Evolutionary conservation across 2,329 filamentous ascomycete genomes (phyloP), one percentile per base, ranked within the genome.

Genomic region (Epichloe uncinata): DNA sequence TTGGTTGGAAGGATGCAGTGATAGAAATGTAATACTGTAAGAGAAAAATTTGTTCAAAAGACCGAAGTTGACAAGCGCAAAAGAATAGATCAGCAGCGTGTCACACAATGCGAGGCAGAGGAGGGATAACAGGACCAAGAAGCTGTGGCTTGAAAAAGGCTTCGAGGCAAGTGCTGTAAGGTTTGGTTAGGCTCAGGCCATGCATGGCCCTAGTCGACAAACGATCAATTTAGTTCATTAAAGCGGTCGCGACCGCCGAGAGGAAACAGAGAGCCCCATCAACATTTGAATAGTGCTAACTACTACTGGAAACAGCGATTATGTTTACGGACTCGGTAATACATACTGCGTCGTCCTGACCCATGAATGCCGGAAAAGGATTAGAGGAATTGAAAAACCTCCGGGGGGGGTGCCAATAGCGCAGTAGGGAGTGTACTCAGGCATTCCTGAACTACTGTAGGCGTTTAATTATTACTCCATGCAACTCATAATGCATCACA

Each of bases 321-420:
- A 15, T 42, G 16, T 18, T n/a, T 37, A 49, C 46, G 18, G 36
- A 35, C 42, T 43, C 16, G 42, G 50, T 38, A 51, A 18, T 18
- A 16, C 16, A 41, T 51, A 38, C 45, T 43, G 20, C n/a, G 33
- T 20, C 18, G 42, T 42, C 36, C 26, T 45, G 41, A 26, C 33
- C 49, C 26, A 13, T 16, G 42, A 48, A 18, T 51, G 50, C 50
- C 50, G 50, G 50, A 51, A 51, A 51, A 18, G 45, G 50, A 20
- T 36, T 51, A 51, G 45, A 33, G 20, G 41, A 26, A 33, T 37
- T 13, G 35, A 18, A 22, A 40, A 6, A 7, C 6, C 13, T 0
- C 6, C 22, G 1, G 4, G 22, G 2, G 36, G 42, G 1, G 49
- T 47, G 49, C 9, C 18, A 8, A n/a, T 44, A 45, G 26, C 4